Evolutionary conservation across 2,329 filamentous ascomycete species (phyloP), one percentile per base, ranked within the genome.

Genomic region (Beauveria varroae): DNA sequence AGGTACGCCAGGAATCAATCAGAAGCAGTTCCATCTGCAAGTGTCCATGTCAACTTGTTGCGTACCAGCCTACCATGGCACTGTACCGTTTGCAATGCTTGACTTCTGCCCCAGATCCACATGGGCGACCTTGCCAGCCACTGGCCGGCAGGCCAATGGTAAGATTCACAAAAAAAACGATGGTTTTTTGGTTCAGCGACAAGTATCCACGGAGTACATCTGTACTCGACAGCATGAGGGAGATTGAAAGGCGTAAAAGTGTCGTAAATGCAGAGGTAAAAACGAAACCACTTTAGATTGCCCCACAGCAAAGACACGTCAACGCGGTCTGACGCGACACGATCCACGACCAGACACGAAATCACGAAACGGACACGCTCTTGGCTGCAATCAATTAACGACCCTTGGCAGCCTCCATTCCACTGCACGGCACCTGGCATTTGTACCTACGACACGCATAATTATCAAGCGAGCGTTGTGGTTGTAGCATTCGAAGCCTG

Each of bases 281-380:
- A 10, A n/a, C 60, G 56, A 63, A 63, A 63, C 61, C 57, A 60
- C 61, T 57, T 60, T 57, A 30, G 44, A 49, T 5, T 12, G 41
- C 30, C 61, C 57, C 61, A 60, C 60, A 43, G 5, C 12, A 26
- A 26, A 9, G 46, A 41, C 46, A 49, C 26, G 54, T 10, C 49
- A 3, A 57, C 54, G 60, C 60, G 53, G 44, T 47, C 26, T 3
- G 5, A 52, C 63, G 53, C 55, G 61, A 58, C 61, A 60, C 61
- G 44, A 12, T 30, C 12, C 71, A 71, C 71, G 71, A 65, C 61
- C 52, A 47, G 63, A 70, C 74, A 73, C 74, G 75, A 72, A 67
- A 68, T 69, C 76, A 74, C 76, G 76, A 78, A 78, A 77, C 69
- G 57, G 74, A 78, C 76, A 78, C 76, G 76, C 73, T 74, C 16